Evolutionary conservation across 164 flowering plant species (phyloP), one percentile per base, ranked within the genome.

Genomic region (Dillenia suffruticosa): DNA sequence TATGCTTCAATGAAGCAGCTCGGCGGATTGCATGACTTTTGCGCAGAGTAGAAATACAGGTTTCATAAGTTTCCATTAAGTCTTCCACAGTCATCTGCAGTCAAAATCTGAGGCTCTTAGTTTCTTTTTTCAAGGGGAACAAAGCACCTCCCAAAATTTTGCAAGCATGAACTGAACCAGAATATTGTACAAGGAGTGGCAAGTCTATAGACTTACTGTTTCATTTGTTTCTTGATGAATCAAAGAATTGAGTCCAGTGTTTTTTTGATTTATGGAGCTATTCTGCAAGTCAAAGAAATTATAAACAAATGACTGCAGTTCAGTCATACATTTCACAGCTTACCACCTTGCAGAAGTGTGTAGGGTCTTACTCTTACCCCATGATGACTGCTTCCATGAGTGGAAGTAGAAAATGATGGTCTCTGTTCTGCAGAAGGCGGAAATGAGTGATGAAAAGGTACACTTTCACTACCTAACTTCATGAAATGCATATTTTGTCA

Each of bases 61-160:
- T 65, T 72, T 82, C 91, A 76, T 89, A 92, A 56, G 81, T 74
- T 63, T 79, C 76, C 85, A 88, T 83, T 56, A 95, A 86, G 50
- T 81, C 68, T 58, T 54, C 82, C 47, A 81, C 89, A 49, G 97
- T 88, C 81, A 82, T 84, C 97, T 92, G 71, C 51, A 8, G 69
- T 24, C 53, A 52, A 16, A 26, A 12, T 44, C 45, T n/a, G 48
- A 46, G n/a, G 16, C 44, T 49, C 26, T 54, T 24, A 44, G 9
- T 55, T 12, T 57, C 13, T 47, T 47, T 17, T 13, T 10, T 54
- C 44, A 56, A 12, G n/a, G 50, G 32, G 44, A 47, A 55, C 19
- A 32, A 43, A 46, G 19, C 56, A 49, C 43, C 51, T 10, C 24
- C 22, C 19, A 55, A 54, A 43, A 54, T 49, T 17, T 22, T n/a